A percentile compares a stretch with the other conserved stretches of the same genome.
Evolutionary conservation across 169 alveolate species (phyloP).

Genomic region (Babesia bigemina): DNA sequence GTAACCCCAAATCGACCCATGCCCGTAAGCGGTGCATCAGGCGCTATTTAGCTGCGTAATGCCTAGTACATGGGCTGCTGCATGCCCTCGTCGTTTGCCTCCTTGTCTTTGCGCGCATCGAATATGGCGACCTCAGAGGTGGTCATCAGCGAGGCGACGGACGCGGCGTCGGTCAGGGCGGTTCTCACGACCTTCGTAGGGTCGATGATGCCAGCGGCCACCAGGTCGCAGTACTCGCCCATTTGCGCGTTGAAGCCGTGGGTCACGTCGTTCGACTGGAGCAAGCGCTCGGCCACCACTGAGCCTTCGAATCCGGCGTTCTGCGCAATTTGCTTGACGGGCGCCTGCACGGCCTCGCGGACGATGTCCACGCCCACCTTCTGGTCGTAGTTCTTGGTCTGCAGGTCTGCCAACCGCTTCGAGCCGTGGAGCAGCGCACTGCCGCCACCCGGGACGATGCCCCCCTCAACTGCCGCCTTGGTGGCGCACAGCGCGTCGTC

Average conservation of each 20-base stretch:
- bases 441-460: conserved; percentile 99
- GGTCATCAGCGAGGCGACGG: conserved; percentile 96
- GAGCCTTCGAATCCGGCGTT: conserved; percentile 99
- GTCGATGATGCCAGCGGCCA: conserved; percentile 94
- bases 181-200: conserved; percentile 99
- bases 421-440: conserved; percentile 93
- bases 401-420: conserved; percentile 75
- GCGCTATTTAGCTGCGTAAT: too few relatives aligned
- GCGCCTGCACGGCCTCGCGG: conserved; percentile 94
- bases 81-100: conserved; percentile 59
- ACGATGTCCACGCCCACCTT: conserved; percentile 95
- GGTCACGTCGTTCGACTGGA: conserved; percentile 80
- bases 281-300: conserved; percentile 93
- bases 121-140: conserved; percentile 97
- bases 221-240: conserved; percentile 93
- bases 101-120: conserved; percentile 76
- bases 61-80: conserved; percentile 72
- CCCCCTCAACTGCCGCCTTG: conserved; percentile 98
- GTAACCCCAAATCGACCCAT: too few relatives aligned
- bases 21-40: too few relatives aligned
- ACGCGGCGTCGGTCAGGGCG: conserved; percentile 97
- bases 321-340: conserved; percentile 93
- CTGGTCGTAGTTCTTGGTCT: conserved; percentile 89
- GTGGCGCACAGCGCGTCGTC: conserved; percentile 99
- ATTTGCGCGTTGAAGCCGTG: conserved; percentile 96